A percentile compares a stretch with the other conserved stretches of the same genome.
Evolutionary conservation across 2,329 filamentous ascomycete genomes (phyloP).

Genomic region (Fusarium sp.): DNA sequence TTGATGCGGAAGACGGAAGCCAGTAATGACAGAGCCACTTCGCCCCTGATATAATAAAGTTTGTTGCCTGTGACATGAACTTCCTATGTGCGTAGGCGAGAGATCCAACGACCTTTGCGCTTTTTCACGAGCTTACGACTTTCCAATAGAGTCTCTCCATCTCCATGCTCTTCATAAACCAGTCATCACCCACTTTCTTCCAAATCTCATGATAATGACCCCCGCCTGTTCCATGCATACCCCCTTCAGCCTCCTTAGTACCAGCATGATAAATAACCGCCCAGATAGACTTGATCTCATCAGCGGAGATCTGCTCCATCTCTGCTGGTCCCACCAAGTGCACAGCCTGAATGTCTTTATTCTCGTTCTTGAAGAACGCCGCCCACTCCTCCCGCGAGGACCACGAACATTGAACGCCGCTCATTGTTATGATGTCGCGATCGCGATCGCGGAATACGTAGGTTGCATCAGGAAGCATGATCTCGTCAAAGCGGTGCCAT

Average conservation of each 20-base stretch:
- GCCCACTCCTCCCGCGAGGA: background rate
- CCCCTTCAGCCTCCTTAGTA: background rate
- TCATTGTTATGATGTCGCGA: background rate
- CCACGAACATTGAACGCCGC: background rate
- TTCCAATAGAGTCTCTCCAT: conserved; percentile 41
- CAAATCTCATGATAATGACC: conserved; percentile 35
- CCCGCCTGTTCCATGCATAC: conserved; percentile 16
- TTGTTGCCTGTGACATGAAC: too few relatives aligned
- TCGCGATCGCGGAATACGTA: conserved; percentile 14
- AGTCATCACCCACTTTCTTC: conserved; percentile 28
- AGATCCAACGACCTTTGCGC: background rate
- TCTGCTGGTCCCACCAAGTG: conserved; percentile 20
- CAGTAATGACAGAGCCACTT: too few relatives aligned
- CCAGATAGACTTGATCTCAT: conserved; percentile 25
- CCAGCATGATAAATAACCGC: conserved; percentile 26
- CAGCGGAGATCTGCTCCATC: conserved; percentile 7
- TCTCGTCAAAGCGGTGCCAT: conserved; percentile 20
- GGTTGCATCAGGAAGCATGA: conserved; percentile 22
- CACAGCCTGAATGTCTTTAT: conserved; percentile 24
- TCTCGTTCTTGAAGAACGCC: conserved; percentile 10
- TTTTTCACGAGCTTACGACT: background rate
- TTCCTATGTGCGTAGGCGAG: too few relatives aligned
- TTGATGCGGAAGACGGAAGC: conserved; percentile 46
- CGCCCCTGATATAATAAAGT: too few relatives aligned
- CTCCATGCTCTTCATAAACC: conserved; percentile 27